Evolutionary conservation across 2,329 filamentous ascomycete species (phyloP), one percentile per base, ranked within the genome.

Genomic region (Phyllosticta paracitricarpa): DNA sequence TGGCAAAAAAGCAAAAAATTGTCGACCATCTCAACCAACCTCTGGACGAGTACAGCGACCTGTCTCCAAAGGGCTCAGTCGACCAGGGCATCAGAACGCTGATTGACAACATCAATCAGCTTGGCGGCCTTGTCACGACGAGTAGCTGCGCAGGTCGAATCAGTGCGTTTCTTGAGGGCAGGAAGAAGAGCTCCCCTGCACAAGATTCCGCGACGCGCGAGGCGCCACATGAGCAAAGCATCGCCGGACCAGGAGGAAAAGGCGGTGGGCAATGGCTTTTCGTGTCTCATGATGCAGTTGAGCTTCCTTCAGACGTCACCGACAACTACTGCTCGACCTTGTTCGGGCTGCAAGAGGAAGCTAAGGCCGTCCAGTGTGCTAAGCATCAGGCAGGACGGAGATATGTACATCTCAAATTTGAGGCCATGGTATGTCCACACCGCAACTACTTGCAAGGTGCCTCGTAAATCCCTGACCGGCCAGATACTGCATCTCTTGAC

Each of bases 121-220:
- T 87, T 5, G 82, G 86, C 1, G 91, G 89, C 1, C 82, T 92
- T 51, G 91, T 95, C 35, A 97, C 93, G 1, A 97, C 92, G 2
- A 96, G 91, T 75, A 96, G 91, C 73, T 97, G 93, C 72, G 89
- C 91, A 2, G 93, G 93, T 0, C 81, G 93, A 58, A 83, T 95
- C 55, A 92, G 89, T 65, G 89, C 97, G 3, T 97, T 95, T 69
- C 78, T 95, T 0, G 93, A 97, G 76, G 92, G 92, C 0, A 78
- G 77, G 54, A 88, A 84, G 68, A 76, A 73, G 66, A 4, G 57
- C 54, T 52, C 30, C 25, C 30, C 57, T 65, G 58, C 55, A 57
- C 51, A 60, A 52, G 66, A 62, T 7, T 64, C 67, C 17, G 68
- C 65, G 51, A 62, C 58, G 19, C 62, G 57, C 10, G 65, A 63